Evolutionary conservation across 257 asterid genomes (phyloP).

Genomic region (Thymus quinquecostatus): DNA sequence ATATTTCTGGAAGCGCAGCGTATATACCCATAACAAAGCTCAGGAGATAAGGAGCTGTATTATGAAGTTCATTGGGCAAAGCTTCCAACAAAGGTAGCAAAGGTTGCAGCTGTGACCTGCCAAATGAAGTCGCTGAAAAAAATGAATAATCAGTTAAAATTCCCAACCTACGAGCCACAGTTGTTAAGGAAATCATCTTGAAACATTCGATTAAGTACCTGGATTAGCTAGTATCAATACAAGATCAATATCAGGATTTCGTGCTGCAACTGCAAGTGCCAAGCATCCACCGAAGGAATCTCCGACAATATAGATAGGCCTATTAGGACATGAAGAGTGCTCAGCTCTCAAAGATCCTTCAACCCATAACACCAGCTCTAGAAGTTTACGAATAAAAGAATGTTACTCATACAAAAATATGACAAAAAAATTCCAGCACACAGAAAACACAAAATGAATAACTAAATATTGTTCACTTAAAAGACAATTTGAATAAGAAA

Average conservation of each 20-base stretch:
- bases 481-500: not conserved
- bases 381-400: conserved; percentile 3
- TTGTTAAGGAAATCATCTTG: not conserved
- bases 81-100: conserved; percentile 67
- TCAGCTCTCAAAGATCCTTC: conserved; percentile 68
- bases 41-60: conserved; percentile 74
- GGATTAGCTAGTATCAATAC: conserved; percentile 84
- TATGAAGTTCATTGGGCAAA: conserved; percentile 73
- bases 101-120: conserved; percentile 87
- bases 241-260: conserved; percentile 86
- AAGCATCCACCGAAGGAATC: conserved; percentile 96
- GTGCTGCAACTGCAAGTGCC: conserved; percentile 96
- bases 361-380: conserved; percentile 54
- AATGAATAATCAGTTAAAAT: conserved; percentile 40
- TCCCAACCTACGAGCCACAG: not conserved
- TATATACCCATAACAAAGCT: conserved; percentile 80
- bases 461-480: too few species aligned
- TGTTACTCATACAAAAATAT: not conserved
- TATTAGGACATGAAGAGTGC: conserved; percentile 64
- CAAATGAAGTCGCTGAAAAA: conserved; percentile 89
- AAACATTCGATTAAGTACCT: conserved; percentile 44
- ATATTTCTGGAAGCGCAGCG: not conserved
- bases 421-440: not conserved
- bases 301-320: conserved; percentile 91
- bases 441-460: not conserved